Percentiles rank a stretch among this genome's conserved stretches.
These are phyloP conservation scores for Bruguiera hainesii DNA, from an alignment of 441 rosid species.

Conservation along the genomic window DNA sequence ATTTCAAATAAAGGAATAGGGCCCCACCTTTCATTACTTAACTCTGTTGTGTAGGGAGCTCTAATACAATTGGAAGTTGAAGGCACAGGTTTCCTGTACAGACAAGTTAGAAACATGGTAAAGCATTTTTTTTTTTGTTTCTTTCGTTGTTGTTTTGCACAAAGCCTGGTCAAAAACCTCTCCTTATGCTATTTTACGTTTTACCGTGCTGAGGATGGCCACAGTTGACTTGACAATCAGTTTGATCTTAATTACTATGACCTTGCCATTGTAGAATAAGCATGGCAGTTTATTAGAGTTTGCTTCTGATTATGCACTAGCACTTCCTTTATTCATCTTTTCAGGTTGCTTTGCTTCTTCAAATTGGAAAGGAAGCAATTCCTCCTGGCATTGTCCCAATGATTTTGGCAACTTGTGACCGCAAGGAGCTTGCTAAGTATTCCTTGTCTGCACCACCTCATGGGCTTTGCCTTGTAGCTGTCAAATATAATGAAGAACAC, in stretches of 20 bases:
- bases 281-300: neutral
- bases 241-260: neutral
- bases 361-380: slow-evolving; percentile 76
- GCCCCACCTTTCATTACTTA: slow-evolving; percentile 2
- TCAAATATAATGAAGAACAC: slow-evolving; percentile 62
- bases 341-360: slow-evolving; percentile 80
- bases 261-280: neutral
- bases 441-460: slow-evolving; percentile 63
- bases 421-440: slow-evolving; percentile 75
- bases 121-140: slow-evolving; percentile 3
- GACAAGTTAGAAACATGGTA: slow-evolving; percentile 95
- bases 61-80: slow-evolving; percentile 78
- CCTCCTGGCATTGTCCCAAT: slow-evolving; percentile 65
- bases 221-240: neutral
- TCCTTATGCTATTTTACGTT: neutral
- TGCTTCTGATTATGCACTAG: neutral
- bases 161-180: neutral
- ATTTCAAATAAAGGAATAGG: neutral
- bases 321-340: neutral
- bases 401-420: slow-evolving; percentile 60
- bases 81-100: slow-evolving; percentile 83
- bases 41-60: slow-evolving; percentile 50
- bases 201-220: neutral
- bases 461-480: slow-evolving; percentile 64
- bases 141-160: neutral